Percentiles rank a stretch among this genome's conserved stretches.
Conservation (phyloP, 129 eudicot species). For the Lonicera japonica region DNA sequence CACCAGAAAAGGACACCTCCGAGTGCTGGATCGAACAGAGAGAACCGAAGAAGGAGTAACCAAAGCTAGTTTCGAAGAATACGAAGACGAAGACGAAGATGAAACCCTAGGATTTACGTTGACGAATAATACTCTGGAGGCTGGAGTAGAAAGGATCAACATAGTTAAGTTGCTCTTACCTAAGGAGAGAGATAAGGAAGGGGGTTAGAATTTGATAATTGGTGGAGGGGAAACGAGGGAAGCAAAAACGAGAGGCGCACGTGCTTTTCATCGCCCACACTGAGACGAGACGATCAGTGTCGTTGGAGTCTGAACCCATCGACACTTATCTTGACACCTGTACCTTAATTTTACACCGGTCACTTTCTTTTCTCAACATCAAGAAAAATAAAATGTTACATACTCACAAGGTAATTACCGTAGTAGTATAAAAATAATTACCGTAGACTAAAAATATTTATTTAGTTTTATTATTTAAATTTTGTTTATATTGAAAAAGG, state of each 20-base stretch:
- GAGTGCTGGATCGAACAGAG: slow-evolving; percentile 21
- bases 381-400: too few relatives aligned
- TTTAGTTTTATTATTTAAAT: too few relatives aligned
- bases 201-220: not conserved
- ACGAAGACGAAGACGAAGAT: slow-evolving; percentile 13
- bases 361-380: too few relatives aligned
- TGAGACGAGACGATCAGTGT: not conserved
- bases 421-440: too few relatives aligned
- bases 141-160: slow-evolving; percentile 38
- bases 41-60: slow-evolving; percentile 10
- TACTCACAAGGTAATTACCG: too few relatives aligned
- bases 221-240: slow-evolving; percentile 6
- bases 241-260: not conserved
- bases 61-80: not conserved
- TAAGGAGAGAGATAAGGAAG: not conserved
- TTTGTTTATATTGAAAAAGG: too few relatives aligned
- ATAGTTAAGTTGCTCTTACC: slow-evolving; percentile 16
- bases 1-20: slow-evolving; percentile 30
- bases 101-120: slow-evolving; percentile 38
- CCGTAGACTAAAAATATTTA: too few relatives aligned
- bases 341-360: not conserved
- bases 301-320: not conserved
- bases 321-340: slow-evolving; percentile 10
- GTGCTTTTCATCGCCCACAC: not conserved
- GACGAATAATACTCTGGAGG: slow-evolving; percentile 31